Base-by-base conservation (phyloP, 306 rosid genomes). In the Cucumis hystrix region DNA sequence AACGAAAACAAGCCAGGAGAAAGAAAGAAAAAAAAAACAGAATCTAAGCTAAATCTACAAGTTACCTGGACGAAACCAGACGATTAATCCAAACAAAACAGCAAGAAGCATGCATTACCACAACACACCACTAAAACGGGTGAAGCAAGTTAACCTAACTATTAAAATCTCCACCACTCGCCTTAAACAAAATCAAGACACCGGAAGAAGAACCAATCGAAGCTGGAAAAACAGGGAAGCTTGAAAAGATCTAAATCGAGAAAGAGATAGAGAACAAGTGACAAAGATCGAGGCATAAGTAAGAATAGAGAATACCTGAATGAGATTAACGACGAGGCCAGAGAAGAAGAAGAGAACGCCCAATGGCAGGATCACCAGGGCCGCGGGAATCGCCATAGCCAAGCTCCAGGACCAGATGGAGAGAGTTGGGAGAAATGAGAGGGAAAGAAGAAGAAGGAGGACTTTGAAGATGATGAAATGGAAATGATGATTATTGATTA, bases 331-430 rank as follows among this genome's bases (percentile, higher is more conserved):
- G 37, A 87, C 69, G 81, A 95, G 97, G 49, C 98, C 98, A 0
- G 98, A 95, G 40, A 86, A 66, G 80, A 95, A 85, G 93, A 95
- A 95, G 84, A 95, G 88, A 23, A 95, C 43, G 41, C 97, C 97
- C 82, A 95, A 55, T 60, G 97, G 97, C n/a, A 95, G 86, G 77
- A 95, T 82, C 43, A 87, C 91, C 83, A 86, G 90, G 40, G 92
- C 97, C 8, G 91, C 97, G 33, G 90, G 85, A 90, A 88, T 75
- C 83, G 96, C 90, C 98, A 95, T 95, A 56, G 25, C 76, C 45
- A 68, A 43, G 3, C n/a, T n/a, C 55, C 30, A 68, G 17, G 8
- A 20, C 57, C 75, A 45, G 20, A 28, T 47, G 54, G 16, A 30
- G 76, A 72, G 4, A 4, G 25, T 20, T 20, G 6, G 6, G 39